These are phyloP conservation scores for Emergomyces orientalis DNA, from an alignment of 2,329 filamentous ascomycete species.

Conservation along the genomic window DNA sequence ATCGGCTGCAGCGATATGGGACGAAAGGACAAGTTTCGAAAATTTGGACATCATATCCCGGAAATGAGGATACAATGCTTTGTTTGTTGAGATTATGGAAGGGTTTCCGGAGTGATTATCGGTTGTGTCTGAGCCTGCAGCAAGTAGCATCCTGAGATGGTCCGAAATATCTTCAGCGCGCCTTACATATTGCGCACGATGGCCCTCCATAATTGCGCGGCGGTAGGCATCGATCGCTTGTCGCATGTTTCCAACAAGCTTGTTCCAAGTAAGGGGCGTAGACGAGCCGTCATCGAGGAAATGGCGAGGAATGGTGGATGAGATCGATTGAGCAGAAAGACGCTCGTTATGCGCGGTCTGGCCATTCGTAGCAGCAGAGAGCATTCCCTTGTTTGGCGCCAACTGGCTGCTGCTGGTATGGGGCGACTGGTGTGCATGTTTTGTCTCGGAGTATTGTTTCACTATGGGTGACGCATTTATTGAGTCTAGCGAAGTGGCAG, in stretches of 20 bases:
- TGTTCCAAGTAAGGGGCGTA: slow-evolving; percentile 75
- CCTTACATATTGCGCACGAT: slow-evolving; percentile 82
- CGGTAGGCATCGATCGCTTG: slow-evolving; percentile 81
- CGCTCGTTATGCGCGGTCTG: slow-evolving; percentile 47
- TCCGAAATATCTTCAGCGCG: slow-evolving; percentile 98
- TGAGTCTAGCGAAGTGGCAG: slow-evolving; percentile 85
- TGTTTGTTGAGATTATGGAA: slow-evolving; percentile 98
- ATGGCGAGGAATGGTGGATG: slow-evolving; percentile 57
- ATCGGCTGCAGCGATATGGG: slow-evolving; percentile 92
- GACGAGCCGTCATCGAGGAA: slow-evolving; percentile 86
- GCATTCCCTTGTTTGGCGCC: neutral
- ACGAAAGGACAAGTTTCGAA: slow-evolving; percentile 96
- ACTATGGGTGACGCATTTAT: slow-evolving; percentile 60
- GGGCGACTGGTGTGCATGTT: slow-evolving; percentile 10
- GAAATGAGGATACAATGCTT: slow-evolving; percentile 92
- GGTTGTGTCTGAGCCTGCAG: slow-evolving; percentile 90
- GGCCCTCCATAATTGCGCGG: slow-evolving; percentile 73
- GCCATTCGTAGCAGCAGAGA: slow-evolving; percentile 30
- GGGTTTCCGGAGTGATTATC: slow-evolving; percentile 98
- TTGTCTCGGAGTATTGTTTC: slow-evolving; percentile 49
- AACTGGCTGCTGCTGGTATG: neutral
- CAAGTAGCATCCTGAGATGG: slow-evolving; percentile 84
- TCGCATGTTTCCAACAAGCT: slow-evolving; percentile 87
- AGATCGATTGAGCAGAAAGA: slow-evolving; percentile 35
- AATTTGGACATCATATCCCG: slow-evolving; percentile 99